Conservation (phyloP, 805 yeast genomes). For the Starmerella etchellsii region DNA sequence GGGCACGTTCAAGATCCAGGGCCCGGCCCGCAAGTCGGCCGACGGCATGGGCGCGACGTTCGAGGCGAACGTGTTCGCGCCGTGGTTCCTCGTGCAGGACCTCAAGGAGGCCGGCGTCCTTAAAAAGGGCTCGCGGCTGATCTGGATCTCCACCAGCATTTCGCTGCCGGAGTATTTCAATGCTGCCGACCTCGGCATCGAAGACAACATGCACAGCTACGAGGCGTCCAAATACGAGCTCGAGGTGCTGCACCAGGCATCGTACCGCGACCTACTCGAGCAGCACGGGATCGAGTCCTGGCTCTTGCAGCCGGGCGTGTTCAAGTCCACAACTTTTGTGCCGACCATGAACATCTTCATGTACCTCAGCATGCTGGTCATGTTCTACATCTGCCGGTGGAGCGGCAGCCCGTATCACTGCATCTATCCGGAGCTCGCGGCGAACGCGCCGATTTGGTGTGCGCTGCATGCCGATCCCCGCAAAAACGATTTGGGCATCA, state of each 20-base stretch:
- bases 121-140: conserved; percentile 47
- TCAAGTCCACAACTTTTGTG: conserved; percentile 68
- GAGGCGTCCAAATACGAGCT: conserved; percentile 85
- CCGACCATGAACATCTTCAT: conserved; percentile 66
- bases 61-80: conserved; percentile 95
- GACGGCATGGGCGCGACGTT: conserved; percentile 82
- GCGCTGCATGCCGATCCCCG: conserved; percentile 42
- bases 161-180: conserved; percentile 64
- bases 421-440: conserved; percentile 77
- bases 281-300: conserved; percentile 53
- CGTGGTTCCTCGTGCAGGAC: conserved; percentile 68
- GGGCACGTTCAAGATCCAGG: conserved; percentile 77
- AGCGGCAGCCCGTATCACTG: conserved; percentile 83
- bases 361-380: conserved; percentile 68
- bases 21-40: conserved; percentile 54
- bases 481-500: conserved; percentile 36
- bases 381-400: conserved; percentile 72
- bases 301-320: conserved; percentile 87
- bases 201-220: conserved; percentile 54
- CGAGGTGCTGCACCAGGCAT: conserved; percentile 68
- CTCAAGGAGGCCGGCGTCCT: conserved; percentile 27
- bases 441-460: conserved; percentile 70
- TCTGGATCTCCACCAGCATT: conserved; percentile 82
- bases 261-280: conserved; percentile 39
- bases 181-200: conserved; percentile 58